phyloP scores from a whole-genome alignment of 2,329 filamentous ascomycete genomes.

The Aspergillus brunneoviolaceus region DNA sequence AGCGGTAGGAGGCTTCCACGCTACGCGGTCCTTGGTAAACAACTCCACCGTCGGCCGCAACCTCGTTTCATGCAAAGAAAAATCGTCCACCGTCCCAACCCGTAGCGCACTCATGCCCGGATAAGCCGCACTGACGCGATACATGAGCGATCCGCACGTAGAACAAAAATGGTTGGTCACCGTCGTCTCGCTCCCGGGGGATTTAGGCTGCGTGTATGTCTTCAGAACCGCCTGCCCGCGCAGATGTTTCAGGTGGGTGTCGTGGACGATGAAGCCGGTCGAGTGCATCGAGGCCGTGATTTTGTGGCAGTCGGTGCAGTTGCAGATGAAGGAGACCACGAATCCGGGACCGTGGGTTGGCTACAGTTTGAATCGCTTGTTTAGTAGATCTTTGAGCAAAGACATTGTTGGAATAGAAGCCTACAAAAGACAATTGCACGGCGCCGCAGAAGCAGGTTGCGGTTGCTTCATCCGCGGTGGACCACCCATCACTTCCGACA shows the following conservation, averaged over 20 bases:
- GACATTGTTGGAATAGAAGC: no score
- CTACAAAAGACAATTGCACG: no score
- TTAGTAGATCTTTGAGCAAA: no score
- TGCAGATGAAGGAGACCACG: slow-evolving; percentile 55
- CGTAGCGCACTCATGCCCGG: slow-evolving; percentile 34
- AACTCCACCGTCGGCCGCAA: slow-evolving; percentile 56
- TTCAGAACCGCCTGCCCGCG: no score
- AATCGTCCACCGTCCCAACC: slow-evolving; percentile 64
- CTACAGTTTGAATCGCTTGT: no score
- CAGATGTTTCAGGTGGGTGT: no score
- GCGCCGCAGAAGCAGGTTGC: no score
- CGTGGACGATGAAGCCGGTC: slow-evolving; percentile 46
- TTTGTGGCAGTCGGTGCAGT: slow-evolving; percentile 63
- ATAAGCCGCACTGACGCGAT: neutral
- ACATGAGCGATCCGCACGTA: slow-evolving; percentile 6
- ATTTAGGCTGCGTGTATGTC: neutral
- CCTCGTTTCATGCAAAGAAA: slow-evolving; percentile 56
- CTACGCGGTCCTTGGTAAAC: slow-evolving; percentile 53
- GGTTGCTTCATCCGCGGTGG: no score
- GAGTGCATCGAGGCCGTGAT: slow-evolving; percentile 62
- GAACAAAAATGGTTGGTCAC: slow-evolving; percentile 8
- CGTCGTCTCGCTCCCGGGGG: neutral
- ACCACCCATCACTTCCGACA: no score
- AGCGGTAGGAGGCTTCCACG: slow-evolving; percentile 48
- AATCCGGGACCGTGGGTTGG: slow-evolving; percentile 25